These are phyloP conservation scores for Stereum hirsutum DNA, from an alignment of 1,284 basidiomycete species.

Conservation along the genomic window DNA sequence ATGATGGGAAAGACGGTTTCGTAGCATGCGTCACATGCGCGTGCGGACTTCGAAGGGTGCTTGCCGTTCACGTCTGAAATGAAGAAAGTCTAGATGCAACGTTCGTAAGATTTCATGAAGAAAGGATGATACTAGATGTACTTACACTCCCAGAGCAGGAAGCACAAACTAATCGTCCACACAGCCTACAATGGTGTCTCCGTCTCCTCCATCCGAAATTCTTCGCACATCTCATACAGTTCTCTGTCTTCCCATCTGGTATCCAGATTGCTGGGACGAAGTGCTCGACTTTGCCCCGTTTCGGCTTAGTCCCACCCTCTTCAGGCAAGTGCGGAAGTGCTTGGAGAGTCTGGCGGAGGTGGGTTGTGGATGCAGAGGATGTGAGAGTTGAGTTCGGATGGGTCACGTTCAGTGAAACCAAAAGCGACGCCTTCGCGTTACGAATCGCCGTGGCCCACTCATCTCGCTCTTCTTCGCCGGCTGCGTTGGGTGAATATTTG, in stretches of 20 bases:
- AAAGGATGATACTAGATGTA: conserved; percentile 5
- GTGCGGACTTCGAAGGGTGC: conserved; percentile 50
- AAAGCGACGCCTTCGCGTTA: conserved; percentile 61
- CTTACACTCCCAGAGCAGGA: conserved; percentile 72
- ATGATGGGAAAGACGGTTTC: conserved; percentile 76
- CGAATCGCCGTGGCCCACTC: conserved; percentile 67
- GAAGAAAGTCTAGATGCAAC: conserved; percentile 58
- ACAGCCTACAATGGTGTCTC: conserved; percentile 86
- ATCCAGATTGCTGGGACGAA: conserved; percentile 92
- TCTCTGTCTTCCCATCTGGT: conserved; percentile 72
- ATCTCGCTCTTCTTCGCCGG: conserved; percentile 47
- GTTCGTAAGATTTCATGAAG: neutral
- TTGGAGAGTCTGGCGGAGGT: conserved; percentile 61
- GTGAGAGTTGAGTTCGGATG: conserved; percentile 75
- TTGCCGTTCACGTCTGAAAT: conserved; percentile 48
- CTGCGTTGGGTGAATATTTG: conserved; percentile 24
- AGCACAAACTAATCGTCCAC: conserved; percentile 82
- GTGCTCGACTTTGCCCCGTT: conserved; percentile 64
- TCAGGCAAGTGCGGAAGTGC: conserved; percentile 60
- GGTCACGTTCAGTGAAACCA: conserved; percentile 56
- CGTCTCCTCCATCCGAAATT: conserved; percentile 76
- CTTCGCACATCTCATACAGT: conserved; percentile 77
- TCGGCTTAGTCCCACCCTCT: conserved; percentile 30
- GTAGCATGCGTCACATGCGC: conserved; percentile 82
- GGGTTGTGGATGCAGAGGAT: conserved; percentile 63